Base-by-base conservation (phyloP, 129 eudicot genomes). In the Helichrysum umbraculigerum region DNA sequence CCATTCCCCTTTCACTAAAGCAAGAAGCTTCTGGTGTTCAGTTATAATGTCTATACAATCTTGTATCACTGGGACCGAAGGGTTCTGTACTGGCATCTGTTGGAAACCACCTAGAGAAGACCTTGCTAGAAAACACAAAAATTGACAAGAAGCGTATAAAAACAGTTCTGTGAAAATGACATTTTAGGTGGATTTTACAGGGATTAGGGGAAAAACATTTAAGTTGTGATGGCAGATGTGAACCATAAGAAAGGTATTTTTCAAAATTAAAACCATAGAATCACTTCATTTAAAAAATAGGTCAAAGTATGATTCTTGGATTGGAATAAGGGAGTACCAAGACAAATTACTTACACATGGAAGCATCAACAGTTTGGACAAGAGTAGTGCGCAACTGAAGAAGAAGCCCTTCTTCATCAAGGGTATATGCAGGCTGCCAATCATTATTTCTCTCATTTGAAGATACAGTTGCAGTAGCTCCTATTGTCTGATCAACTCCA, bases 1-100 rank as follows among this genome's bases (percentile, higher is more conserved):
- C 91, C 96, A 94, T 78, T 94, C 99, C 75, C 99, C 97, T 84
- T 87, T 94, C 84, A 87, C 83, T 80, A 91, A 83, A 78, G 96
- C 83, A 83, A 72, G 87, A 78, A 94, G 97, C 82, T 91, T 83
- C 81, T 89, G 99, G 79, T 91, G 97, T 72, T 94, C 99, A 16
- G 90, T 86, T 65, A 91, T 94, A 68, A 82, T 85, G 70, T 94
- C 96, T n/a, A 94, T 85, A 71, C 92, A 87, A 71, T 94, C 99
- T 76, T 89, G 99, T 70, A 94, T 66, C 52, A 84, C 34, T 71
- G 93, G 93, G 51, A 84, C 25, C 17, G 67, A 32, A 61, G 82
- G 64, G 57, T 76, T 82, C 22, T 87, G 90, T 28, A 79, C 86
- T 33, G 83, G 81, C 63, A 88, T 78, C 79, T 85, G 97, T 79